A percentile compares a stretch with the other conserved stretches of the same genome.
phyloP scores from a whole-genome alignment of 2,329 filamentous ascomycete genomes.

The Fusarium sp. region DNA sequence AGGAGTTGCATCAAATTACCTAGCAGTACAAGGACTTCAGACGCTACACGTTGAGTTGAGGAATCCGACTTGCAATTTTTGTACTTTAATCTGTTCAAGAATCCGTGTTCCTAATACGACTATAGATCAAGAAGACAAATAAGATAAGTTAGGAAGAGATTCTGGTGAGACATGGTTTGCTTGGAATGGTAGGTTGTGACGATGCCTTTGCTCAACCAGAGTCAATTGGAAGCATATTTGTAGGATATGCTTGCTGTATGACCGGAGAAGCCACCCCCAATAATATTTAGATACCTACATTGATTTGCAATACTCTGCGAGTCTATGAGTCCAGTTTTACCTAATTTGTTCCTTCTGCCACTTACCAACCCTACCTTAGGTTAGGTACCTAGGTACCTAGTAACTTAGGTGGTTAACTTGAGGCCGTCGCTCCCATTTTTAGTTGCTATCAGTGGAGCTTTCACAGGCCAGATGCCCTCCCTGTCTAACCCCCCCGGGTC shows the following conservation, averaged over 20 bases:
- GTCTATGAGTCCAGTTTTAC: neutral
- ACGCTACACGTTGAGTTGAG: neutral
- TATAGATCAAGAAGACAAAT: neutral
- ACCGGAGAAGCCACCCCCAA: no score
- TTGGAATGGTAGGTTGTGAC: neutral
- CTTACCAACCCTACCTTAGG: neutral
- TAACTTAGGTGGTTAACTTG: neutral
- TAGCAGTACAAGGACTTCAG: neutral
- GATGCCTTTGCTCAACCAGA: neutral
- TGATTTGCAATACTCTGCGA: neutral
- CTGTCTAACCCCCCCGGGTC: neutral
- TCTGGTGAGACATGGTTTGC: neutral
- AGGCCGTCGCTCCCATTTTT: constrained; percentile 6
- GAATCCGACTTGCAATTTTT: neutral
- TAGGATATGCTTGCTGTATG: neutral
- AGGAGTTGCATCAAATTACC: neutral
- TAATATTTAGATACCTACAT: neutral
- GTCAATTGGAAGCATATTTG: neutral
- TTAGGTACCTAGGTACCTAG: no score
- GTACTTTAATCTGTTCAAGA: neutral
- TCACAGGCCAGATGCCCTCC: constrained; percentile 10
- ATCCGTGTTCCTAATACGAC: neutral
- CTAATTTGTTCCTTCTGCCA: neutral
- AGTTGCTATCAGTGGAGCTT: constrained; percentile 13
- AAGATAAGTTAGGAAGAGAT: neutral